Conservation (phyloP, 108 stramenopile species). For the Nitzschia sp. region DNA sequence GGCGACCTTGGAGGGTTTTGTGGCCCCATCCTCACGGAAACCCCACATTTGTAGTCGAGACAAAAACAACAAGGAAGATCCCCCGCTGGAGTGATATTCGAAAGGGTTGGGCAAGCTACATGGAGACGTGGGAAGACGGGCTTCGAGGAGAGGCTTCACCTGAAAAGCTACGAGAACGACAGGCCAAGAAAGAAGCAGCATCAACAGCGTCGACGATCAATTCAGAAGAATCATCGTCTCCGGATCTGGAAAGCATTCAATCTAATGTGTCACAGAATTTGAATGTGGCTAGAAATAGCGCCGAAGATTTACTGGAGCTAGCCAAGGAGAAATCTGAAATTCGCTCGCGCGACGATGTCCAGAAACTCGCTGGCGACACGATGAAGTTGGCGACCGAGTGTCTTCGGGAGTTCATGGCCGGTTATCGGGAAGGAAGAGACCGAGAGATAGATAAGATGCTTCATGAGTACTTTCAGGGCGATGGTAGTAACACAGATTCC, state of each 20-base stretch:
- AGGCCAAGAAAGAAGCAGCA: not conserved
- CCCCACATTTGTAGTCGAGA: not conserved
- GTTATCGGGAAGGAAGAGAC: conserved; percentile 82
- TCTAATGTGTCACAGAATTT: conserved; percentile 65
- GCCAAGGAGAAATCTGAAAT: conserved; percentile 69
- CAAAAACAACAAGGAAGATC: not conserved
- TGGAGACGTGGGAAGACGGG: conserved; percentile 43
- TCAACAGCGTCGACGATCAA: not conserved
- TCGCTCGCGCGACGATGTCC: conserved; percentile 60
- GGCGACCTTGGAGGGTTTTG: conserved; percentile 33
- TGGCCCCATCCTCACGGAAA: conserved; percentile 28
- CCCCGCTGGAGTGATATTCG: conserved; percentile 17
- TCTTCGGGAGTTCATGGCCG: conserved; percentile 79
- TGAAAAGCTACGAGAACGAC: conserved; percentile 1
- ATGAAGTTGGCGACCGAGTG: conserved; percentile 73
- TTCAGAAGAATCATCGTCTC: conserved; percentile 7
- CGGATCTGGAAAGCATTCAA: not conserved
- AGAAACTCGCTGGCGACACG: conserved; percentile 53
- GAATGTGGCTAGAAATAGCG: conserved; percentile 39
- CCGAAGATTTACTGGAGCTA: conserved; percentile 47
- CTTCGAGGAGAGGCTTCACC: conserved; percentile 11
- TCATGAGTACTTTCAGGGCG: conserved; percentile 77
- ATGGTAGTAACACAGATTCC: conserved; percentile 20
- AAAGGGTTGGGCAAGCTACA: conserved; percentile 34
- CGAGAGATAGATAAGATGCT: conserved; percentile 85